phyloP scores from a whole-genome alignment of 805 yeast species.

The Monosporozyma servazzii region DNA sequence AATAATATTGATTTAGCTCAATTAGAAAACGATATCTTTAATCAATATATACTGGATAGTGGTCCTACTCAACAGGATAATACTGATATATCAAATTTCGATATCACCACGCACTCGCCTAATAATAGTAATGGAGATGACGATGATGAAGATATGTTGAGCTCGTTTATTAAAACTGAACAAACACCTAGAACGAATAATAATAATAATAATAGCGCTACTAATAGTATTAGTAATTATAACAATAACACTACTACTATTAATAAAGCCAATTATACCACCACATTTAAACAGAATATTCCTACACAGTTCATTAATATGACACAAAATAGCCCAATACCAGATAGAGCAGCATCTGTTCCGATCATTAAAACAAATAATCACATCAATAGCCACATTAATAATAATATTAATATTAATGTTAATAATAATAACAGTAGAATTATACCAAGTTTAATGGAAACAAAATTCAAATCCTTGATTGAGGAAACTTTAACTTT shows the following conservation, averaged over 20 bases:
- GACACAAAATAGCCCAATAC: not conserved
- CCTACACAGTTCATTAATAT: not conserved
- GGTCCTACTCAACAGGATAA: not conserved
- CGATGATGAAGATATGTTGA: not conserved
- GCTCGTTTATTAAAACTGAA: not conserved
- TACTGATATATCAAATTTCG: not conserved
- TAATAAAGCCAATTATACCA: not conserved
- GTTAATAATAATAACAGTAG: not conserved
- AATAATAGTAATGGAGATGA: not conserved
- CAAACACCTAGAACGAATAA: not conserved
- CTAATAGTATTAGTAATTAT: too few species aligned
- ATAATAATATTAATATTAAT: not conserved
- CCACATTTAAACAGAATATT: not conserved
- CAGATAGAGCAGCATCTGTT: not conserved
- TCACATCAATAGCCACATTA: not conserved
- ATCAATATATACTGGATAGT: not conserved
- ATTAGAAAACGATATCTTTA: not conserved
- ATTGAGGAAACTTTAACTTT: conserved; percentile 9
- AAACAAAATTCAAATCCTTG: conserved; percentile 2
- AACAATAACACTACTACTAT: too few species aligned
- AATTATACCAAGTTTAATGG: not conserved
- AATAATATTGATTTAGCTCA: not conserved
- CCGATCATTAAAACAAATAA: not conserved
- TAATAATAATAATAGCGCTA: too few species aligned
- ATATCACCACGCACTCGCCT: not conserved